Evolutionary conservation across 306 rosid species (phyloP), one percentile per base, ranked within the genome.

Genomic region (Fragaria iinumae): DNA sequence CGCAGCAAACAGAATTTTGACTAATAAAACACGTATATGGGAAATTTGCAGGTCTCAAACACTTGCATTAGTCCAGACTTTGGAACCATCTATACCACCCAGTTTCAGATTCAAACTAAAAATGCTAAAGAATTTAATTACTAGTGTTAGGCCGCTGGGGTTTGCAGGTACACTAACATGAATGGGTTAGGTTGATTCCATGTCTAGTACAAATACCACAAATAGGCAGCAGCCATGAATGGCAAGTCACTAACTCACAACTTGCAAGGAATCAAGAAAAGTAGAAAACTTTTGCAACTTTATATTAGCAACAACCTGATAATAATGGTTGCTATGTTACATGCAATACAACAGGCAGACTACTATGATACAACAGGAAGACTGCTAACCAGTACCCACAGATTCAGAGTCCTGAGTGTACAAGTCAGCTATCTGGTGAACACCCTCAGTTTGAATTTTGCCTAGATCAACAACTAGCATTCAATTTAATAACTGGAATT

Each of bases 291-390:
- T 27, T n/a, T 41, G 4, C 52, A n/a, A 36, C 34, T 11, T 41
- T 43, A 67, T 13, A 41, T 67, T n/a, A 67, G 50, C 23, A 38
- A 67, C 23, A 38, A 67, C 71, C 20, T 32, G 43, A 39, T 9
- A 38, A 20, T 17, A 38, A 66, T 9, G 70, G 53, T 67, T 56
- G 32, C 27, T 36, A 39, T 41, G 72, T 67, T 41, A 43, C 72
- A 67, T 41, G 45, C 20, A 67, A 67, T 67, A 67, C 72, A 43
- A 43, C 72, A 67, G 72, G 53, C 50, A 67, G 71, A 20, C 25
- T 66, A 23, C 23, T 32, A 44, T 44, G 48, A 67, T 67, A 67
- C 72, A 67, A 21, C 72, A 43, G 72, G 72, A 29, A 67, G 71
- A 20, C 25, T 66, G 44, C 69, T 32, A 44, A 3, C 12, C 48